Evolutionary conservation across 2,329 filamentous ascomycete species (phyloP).

Genomic region (Ceratocystis lukuohia): DNA sequence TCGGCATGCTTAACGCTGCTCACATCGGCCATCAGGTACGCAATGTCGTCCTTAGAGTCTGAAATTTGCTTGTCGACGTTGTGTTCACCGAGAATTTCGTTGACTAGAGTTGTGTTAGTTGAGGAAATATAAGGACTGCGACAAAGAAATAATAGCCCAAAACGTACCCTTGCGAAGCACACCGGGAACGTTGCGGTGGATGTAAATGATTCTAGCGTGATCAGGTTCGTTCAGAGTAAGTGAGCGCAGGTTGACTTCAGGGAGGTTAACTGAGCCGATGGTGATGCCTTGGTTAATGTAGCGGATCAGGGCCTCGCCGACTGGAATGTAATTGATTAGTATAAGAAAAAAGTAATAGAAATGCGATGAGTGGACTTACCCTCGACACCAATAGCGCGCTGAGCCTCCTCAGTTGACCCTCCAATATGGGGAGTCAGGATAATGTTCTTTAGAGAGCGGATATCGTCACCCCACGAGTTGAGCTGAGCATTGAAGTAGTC

Average conservation of each 20-base stretch:
- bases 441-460: slow-evolving; percentile 75
- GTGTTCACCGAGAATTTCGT: slow-evolving; percentile 85
- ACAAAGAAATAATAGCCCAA: background rate
- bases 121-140: background rate
- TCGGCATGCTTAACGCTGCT: slow-evolving; percentile 69
- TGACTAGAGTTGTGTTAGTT: slow-evolving; percentile 42
- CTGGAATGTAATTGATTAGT: slow-evolving; percentile 30
- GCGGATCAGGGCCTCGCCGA: slow-evolving; percentile 71
- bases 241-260: slow-evolving; percentile 84
- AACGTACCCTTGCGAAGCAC: slow-evolving; percentile 67
- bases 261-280: slow-evolving; percentile 85
- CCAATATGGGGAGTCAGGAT: slow-evolving; percentile 96
- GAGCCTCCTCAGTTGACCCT: slow-evolving; percentile 93
- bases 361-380: slow-evolving; percentile 28
- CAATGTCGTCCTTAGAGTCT: slow-evolving; percentile 83
- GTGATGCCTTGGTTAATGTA: slow-evolving; percentile 96
- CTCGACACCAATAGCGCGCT: slow-evolving; percentile 89
- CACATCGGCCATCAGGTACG: slow-evolving; percentile 96
- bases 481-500: slow-evolving; percentile 82
- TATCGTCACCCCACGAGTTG: slow-evolving; percentile 73
- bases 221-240: slow-evolving; percentile 80
- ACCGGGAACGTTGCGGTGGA: slow-evolving; percentile 92
- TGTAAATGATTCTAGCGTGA: slow-evolving; percentile 85
- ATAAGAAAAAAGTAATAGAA: background rate
- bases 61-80: slow-evolving; percentile 99